Conservation (phyloP, 106 monocot genomes). For the Allium cepa region DNA sequence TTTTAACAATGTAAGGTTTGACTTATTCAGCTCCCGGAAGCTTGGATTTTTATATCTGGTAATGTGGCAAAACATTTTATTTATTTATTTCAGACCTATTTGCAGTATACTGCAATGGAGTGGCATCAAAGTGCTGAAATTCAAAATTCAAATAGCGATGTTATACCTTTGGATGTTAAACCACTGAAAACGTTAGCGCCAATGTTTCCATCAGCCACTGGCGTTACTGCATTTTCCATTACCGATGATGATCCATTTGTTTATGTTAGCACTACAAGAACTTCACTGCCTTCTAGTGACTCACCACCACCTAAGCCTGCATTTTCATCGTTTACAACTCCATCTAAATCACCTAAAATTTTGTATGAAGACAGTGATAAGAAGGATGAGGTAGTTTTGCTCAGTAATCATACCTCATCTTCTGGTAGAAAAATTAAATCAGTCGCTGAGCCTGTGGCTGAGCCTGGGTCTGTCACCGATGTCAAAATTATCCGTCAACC, state of each 20-base stretch:
- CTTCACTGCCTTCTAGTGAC: background rate
- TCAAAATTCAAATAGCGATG: background rate
- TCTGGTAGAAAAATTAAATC: conserved; percentile 5
- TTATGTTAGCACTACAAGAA: background rate
- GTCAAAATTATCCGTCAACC: no score
- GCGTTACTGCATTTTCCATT: background rate
- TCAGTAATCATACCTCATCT: conserved; percentile 8
- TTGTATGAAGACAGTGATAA: conserved; percentile 9
- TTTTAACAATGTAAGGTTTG: background rate
- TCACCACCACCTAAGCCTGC: background rate
- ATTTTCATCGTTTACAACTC: conserved; percentile 4
- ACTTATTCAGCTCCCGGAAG: background rate
- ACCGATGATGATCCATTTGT: background rate
- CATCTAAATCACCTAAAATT: background rate
- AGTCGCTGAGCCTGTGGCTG: no score
- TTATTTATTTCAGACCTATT: background rate
- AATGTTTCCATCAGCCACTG: conserved; percentile 7
- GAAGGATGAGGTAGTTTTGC: background rate
- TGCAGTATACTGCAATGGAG: conserved; percentile 4
- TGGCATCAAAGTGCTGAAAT: background rate
- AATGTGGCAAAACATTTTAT: background rate
- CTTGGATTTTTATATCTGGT: background rate
- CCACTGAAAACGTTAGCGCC: conserved; percentile 6
- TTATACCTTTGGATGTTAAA: conserved; percentile 1
- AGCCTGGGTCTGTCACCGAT: no score